These are phyloP conservation scores for Blastobotrys buckinghamii DNA, from an alignment of 1,139 yeast species.

Conservation along the genomic window DNA sequence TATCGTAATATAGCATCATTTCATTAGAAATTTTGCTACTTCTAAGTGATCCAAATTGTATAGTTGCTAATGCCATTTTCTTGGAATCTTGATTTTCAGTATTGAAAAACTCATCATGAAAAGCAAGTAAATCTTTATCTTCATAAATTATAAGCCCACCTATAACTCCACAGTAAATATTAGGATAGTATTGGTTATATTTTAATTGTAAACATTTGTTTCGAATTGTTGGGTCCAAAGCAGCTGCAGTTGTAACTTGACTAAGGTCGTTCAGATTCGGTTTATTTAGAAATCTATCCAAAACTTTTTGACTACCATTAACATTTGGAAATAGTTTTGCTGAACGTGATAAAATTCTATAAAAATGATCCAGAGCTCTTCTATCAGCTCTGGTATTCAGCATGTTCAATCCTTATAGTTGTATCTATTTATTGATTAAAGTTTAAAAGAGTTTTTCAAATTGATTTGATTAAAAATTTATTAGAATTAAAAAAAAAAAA, in stretches of 20 bases:
- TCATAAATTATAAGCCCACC: conserved; percentile 8
- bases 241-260: neutral
- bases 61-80: neutral
- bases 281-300: neutral
- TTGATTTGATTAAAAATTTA: neutral
- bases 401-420: neutral
- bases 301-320: neutral
- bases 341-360: neutral
- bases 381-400: neutral
- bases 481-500: neutral
- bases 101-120: conserved; percentile 1
- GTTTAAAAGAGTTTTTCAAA: neutral
- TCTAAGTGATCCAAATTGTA: conserved; percentile 6
- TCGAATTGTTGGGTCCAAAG: neutral
- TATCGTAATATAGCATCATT: conserved; percentile 3
- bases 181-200: neutral
- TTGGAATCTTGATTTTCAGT: neutral
- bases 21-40: neutral
- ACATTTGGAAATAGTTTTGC: neutral
- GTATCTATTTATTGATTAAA: neutral
- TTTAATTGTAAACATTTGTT: neutral
- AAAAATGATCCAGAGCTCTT: neutral
- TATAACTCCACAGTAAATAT: conserved; percentile 8
- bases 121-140: neutral
- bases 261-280: neutral